Evolutionary conservation across 208 protist genomes (phyloP), one percentile per base, ranked within the genome.

Genomic region (Angomonas deanei): DNA sequence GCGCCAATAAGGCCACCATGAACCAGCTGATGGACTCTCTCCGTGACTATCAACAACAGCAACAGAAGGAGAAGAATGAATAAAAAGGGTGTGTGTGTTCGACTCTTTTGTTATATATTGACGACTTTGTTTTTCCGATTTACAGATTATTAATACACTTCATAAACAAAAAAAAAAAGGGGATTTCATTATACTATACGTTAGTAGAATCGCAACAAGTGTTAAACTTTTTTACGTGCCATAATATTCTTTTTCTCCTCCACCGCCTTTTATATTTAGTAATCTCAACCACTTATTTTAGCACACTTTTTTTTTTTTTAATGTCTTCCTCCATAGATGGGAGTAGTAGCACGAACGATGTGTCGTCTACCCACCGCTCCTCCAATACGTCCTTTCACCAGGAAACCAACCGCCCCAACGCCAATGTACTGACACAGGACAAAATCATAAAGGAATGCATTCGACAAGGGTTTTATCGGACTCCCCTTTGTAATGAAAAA

Each of bases 401-500:
- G 23, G 5, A 11, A 1, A 21, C n/a, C 53, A 30, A 32, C 11
- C 30, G 32, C 11, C 11, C 53, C 28, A 21, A 46, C 13, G 32
- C 62, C 10, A 47, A 73, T 31, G 33, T 56, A 54, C 78, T 97
- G 59, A 94, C 88, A n/a, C 82, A 79, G 0, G 80, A 94, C 19
- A 61, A 33, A 24, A 96, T 97, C 36, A 86, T 91, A 10, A 66
- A 87, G 47, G 83, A 95, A 54, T 97, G 94, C 68, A 84, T 90
- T 39, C 62, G 87, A 17, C 80, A 89, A 15, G 79, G 92, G 2
- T 84, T 87, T 36, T 98, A 97, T 66, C 72, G 76, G 31, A 98
- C 94, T 53, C 93, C 93, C 1, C 59, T 87, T 33, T 94, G 96
- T 65, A 98, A 98, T 72, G 94, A 98, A 19, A 96, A 83, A 50